Base-by-base conservation (phyloP, 2,329 filamentous ascomycete species). In the Dendryphion nanum region DNA sequence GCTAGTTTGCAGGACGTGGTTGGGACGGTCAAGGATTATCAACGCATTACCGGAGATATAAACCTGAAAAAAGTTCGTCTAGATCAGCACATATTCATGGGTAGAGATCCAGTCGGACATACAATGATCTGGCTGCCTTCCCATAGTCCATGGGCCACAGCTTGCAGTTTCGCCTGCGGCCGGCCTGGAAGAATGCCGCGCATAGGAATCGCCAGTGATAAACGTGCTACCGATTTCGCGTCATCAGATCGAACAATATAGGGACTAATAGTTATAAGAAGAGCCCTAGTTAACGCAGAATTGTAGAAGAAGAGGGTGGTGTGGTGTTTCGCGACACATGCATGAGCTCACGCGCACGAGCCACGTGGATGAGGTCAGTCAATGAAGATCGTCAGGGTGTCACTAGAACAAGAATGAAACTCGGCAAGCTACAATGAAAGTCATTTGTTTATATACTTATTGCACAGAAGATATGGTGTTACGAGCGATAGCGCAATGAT, bases 31-130 rank as follows among this genome's bases (percentile, higher is more conserved):
- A 51, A 97, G 81, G 55, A 98, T 83, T 37, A 93, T 81, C 48
- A 97, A 80, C 45, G 88, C 88, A 67, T 85, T 86, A 57, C 91
- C 91, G 43, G 87, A 93, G 50, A 96, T 85, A 69, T 97, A 98
- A 35, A 82, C 81, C 88, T 94, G 45, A 10, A 33, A 8, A 10
- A 7, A 33, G 18, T 7, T 17, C 8, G 15, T 13, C 12, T 10
- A 18, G 17, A 5, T 10, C 6, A 4, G 18, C 18, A 15, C 37
- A 53, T 40, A 37, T 35, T 18, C 30, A 5, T 14, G 29, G 13
- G 8, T 31, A 10, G 34, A 45, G 30, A 37, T 21, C 15, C 33
- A 37, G 13, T 43, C 26, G 35, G 36, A 46, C 80, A 71, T 71
- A 88, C 86, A 64, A 88, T 81, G 51, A 91, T 77, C 52, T 85